Base-by-base conservation (phyloP, 1,284 basidiomycete species). In the Mycena sp. region DNA sequence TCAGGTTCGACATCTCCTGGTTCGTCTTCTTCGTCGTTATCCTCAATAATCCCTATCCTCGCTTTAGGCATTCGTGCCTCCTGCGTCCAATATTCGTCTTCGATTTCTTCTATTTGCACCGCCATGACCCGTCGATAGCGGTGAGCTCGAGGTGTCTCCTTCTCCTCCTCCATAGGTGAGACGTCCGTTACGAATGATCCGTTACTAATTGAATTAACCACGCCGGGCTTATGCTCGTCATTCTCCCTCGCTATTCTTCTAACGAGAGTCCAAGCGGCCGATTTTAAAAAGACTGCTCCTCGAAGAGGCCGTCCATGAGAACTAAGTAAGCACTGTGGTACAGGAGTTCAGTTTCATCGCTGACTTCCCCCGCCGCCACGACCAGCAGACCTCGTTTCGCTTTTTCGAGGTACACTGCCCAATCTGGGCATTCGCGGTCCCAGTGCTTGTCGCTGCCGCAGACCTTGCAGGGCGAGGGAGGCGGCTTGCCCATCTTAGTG, bases 361-460 rank as follows among this genome's bases (percentile, higher is more conserved):
- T 25, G 25, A 25, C 57, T 10, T 67, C 57, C 14, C n/a, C 10
- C 6, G 16, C 34, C 1, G 38, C 10, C 46, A 37, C 2, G 22
- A 13, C 25, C 3, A 41, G 16, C 9, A 44, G 48, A 9, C 50
- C 44, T 34, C 41, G 16, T 4, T 18, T 16, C 46, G 7, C 22
- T 25, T 34, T 50, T 16, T 48, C 48, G 4, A 50, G 48, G 18
- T 50, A 50, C 6, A 16, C 18, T 4, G 20, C 4, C 46, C 50
- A 68, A n/a, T 68, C 52, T 0, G 60, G 60, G 18, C 66, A 68
- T 62, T 68, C 66, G 4, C 22, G n/a, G 30, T 60, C 65, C 65
- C 44, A 66, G 11, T 59, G 65, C 7, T 71, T 71, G 16, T 22
- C 30, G 14, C 69, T 71, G 1, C 69, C 69, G 20, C 64, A 71